Base-by-base conservation (phyloP, 352 stramenopile species). In the Phytopythium aichiense region DNA sequence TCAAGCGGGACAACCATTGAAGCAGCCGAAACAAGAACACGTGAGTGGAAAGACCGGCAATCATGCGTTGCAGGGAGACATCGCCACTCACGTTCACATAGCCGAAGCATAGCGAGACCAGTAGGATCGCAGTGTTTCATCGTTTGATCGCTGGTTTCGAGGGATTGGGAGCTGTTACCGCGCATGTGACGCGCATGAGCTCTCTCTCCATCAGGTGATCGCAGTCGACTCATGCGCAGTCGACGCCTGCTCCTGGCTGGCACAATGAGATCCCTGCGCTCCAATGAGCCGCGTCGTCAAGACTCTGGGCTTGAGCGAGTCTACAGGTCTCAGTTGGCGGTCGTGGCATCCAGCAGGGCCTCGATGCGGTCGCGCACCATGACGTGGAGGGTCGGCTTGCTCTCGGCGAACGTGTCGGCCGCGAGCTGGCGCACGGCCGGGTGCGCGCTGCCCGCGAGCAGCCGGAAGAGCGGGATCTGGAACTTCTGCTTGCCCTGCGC, bases 401-500 rank as follows among this genome's bases (percentile, higher is more conserved):
- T 86, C 45, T 56, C 65, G 20, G 52, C 61, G 59, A 88, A 91
- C 2, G 73, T 80, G 1, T 84, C 57, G 7, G 37, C 30, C 1
- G 79, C 83, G 30, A 89, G 87, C 49, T 67, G 65, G 13, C 68
- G 73, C 22, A 88, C 68, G 25, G 57, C 51, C 7, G 68, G 42
- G 45, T 73, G 80, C 12, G 72, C 23, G 35, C 77, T 89, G 31
- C 67, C 60, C 4, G 78, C 76, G 22, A 92, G 72, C 53, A 81
- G 25, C 15, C 83, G 77, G 66, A 88, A 92, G 42, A 89, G 63
- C 55, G 83, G 83, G 25, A 92, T 79, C 64, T 89, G 80, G 65
- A 91, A 91, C 60, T 92, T 92, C 42, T 92, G 83, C 60, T 92
- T 92, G 60, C 83, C 81, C 58, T 92, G 83, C 57, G 83, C 74